Base-by-base conservation (phyloP, 2,329 filamentous ascomycete species). In the Fusarium graminum region DNA sequence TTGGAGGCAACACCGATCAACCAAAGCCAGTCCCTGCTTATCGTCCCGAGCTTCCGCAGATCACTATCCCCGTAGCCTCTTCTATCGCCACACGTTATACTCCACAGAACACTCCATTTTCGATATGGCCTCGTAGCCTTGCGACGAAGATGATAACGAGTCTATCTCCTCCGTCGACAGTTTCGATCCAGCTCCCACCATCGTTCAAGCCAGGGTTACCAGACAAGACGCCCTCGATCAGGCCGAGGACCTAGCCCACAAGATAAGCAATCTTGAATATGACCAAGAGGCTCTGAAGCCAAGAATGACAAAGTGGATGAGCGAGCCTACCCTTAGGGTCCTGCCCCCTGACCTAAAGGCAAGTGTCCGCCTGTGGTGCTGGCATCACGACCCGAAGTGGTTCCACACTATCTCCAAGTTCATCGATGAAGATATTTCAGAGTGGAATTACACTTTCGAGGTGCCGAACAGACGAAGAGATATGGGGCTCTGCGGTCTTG, bases 171-270 rank as follows among this genome's bases (percentile, higher is more conserved):
- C 55, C 0, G 2, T 41, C 11, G 40, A 60, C 4, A 45, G 45
- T 22, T 60, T 41, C 14, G 55, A 60, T n/a, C 40, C 40, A 17
- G 6, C 11, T 0, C 40, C 57, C 8, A 45, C 3, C 2, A 4
- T 36, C 5, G 29, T 22, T 3, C 4, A 13, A 2, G 30, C 36
- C 12, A 30, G 1, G 2, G 41, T 41, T 7, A 60, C 57, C 2
- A 32, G 34, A n/a, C 4, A 41, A 7, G n/a, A 60, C 7, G 55
- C 40, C 2, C 34, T 53, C 0, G 3, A 45, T 1, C 7, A 30
- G 0, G 3, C 4, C 3, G 29, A 3, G 8, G 17, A 26, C 2
- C n/a, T 29, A 0, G 5, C 36, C 3, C 1, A 6, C 2, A 42
- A 40, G 4, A 60, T 60, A 3, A 11, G 25, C 1, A 34, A 29